These are phyloP conservation scores for Backusella parvicylindrica DNA, from an alignment of 192 early-diverging fungal genomes.

Conservation along the genomic window DNA sequence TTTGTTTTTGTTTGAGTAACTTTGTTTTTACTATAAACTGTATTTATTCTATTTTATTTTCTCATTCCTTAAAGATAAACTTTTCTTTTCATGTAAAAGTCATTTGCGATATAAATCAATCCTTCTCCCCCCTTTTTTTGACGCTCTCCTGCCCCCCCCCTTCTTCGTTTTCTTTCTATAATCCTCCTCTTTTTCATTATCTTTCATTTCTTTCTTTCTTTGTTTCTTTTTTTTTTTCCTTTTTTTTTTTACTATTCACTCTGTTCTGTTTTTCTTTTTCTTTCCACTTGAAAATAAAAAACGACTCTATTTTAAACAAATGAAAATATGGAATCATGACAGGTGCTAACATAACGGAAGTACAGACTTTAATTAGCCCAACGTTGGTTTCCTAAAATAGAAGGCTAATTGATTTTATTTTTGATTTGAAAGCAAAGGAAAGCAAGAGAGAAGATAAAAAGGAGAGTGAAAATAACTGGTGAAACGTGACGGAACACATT, in stretches of 20 bases:
- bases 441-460: not conserved
- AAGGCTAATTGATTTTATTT: not conserved
- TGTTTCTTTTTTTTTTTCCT: not conserved
- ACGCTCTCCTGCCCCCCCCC: not conserved
- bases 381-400: not conserved
- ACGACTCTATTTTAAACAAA: not conserved
- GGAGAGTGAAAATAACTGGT: not conserved
- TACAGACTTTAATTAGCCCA: not conserved
- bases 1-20: not conserved
- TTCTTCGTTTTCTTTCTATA: not conserved
- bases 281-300: not conserved
- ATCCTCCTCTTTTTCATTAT: not conserved
- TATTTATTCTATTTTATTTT: constrained; percentile 6
- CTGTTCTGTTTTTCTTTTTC: not conserved
- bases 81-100: constrained; percentile 3
- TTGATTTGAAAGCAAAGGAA: not conserved
- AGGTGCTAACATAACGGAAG: not conserved
- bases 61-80: not conserved
- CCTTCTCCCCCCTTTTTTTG: not conserved
- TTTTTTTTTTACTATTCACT: not conserved
- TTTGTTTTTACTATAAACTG: not conserved
- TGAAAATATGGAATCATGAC: not conserved
- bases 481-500: not conserved
- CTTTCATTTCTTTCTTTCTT: not conserved
- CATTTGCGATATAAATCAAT: not conserved